Evolutionary conservation across 1,284 basidiomycete genomes (phyloP).

Genomic region (Rhodofomes roseus): DNA sequence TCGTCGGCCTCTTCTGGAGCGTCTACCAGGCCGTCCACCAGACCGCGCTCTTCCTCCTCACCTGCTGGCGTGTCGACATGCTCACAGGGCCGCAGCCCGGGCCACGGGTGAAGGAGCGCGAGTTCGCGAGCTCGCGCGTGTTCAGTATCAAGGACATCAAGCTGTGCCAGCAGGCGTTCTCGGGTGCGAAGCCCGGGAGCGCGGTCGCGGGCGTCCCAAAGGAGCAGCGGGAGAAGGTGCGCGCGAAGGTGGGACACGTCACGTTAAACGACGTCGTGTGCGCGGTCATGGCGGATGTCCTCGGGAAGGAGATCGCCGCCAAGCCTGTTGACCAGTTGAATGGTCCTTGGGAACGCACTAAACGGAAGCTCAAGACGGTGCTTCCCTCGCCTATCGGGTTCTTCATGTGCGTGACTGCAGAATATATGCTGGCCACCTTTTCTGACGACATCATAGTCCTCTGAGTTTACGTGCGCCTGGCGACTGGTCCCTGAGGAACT

Average conservation of each 20-base stretch:
- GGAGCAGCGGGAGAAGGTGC: conserved; percentile 15
- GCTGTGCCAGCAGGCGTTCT: conserved; percentile 29
- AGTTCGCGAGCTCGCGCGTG: conserved; percentile 25
- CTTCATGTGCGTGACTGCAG: conserved; percentile 20
- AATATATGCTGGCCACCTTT: background rate
- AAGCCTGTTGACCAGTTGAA: conserved; percentile 9
- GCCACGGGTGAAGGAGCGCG: conserved; percentile 16
- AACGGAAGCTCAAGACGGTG: conserved; percentile 12
- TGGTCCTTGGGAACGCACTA: conserved; percentile 12
- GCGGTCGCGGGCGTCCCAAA: conserved; percentile 19
- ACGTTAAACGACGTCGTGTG: conserved; percentile 31
- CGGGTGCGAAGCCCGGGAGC: conserved; percentile 19
- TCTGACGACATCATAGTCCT: conserved; percentile 12
- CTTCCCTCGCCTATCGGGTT: conserved; percentile 22
- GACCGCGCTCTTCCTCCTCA: conserved; percentile 18
- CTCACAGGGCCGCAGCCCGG: conserved; percentile 19
- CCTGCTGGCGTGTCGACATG: conserved; percentile 28
- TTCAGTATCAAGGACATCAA: conserved; percentile 26
- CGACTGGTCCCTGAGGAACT: conserved; percentile 27
- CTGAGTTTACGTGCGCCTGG: conserved; percentile 24
- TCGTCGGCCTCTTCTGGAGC: conserved; percentile 22
- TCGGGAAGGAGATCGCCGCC: conserved; percentile 18
- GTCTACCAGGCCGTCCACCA: conserved; percentile 22
- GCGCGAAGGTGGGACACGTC: conserved; percentile 21
- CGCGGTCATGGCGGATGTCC: conserved; percentile 27